phyloP scores from a whole-genome alignment of 2,329 filamentous ascomycete species.

The Verticillium alfalfae region DNA sequence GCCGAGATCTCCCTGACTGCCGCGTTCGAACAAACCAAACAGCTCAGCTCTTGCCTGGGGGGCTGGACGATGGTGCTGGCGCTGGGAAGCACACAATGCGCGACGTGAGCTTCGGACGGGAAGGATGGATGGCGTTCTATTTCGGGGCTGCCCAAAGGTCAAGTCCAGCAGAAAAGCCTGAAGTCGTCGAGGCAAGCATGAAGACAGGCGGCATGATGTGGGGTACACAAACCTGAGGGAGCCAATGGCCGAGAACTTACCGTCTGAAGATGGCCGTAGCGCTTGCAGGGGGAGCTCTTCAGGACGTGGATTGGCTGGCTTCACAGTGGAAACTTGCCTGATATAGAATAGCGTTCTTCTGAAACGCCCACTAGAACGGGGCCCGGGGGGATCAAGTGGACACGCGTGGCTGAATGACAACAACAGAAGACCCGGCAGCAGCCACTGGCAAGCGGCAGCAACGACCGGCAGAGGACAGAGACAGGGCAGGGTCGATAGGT shows the following conservation, averaged over 20 bases:
- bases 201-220: background rate
- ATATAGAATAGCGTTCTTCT: constrained; percentile 21
- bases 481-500: background rate
- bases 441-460: background rate
- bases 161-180: background rate
- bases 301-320: constrained; percentile 25
- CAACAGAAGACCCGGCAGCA: constrained; percentile 3
- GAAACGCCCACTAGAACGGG: constrained; percentile 11
- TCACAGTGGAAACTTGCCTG: constrained; percentile 19
- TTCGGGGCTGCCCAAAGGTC: background rate
- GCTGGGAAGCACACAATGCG: background rate
- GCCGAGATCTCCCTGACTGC: background rate
- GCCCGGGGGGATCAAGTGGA: background rate
- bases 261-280: constrained; percentile 12
- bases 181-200: background rate
- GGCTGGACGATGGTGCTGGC: background rate
- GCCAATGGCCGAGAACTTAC: constrained; percentile 15
- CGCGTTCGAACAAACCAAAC: background rate
- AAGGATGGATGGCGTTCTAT: background rate
- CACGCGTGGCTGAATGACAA: constrained; percentile 12
- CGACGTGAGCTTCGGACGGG: background rate
- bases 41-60: background rate
- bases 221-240: constrained; percentile 12
- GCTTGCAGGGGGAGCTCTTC: constrained; percentile 19
- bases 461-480: background rate